Base-by-base conservation (phyloP, 352 stramenopile species). In the Phytophthora quininea region DNA sequence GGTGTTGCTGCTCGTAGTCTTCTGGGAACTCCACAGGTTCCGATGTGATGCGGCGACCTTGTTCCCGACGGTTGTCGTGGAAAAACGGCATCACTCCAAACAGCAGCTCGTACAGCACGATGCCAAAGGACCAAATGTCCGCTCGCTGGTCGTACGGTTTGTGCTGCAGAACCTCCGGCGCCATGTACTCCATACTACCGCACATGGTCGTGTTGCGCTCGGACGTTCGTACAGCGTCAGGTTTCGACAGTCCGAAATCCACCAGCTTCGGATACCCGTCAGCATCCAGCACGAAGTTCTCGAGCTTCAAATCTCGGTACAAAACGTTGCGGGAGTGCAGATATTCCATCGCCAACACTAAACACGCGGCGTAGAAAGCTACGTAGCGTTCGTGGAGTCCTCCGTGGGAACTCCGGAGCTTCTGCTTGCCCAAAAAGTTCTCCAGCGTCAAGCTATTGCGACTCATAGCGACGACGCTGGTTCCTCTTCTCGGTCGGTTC, bases 321-420 rank as follows among this genome's bases (percentile, higher is more conserved):
- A 92, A 68, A 46, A 94, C 64, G 31, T 80, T 67, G 61, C 63
- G 55, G 14, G 55, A 60, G 61, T 94, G 86, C 48, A 95, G 40
- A 71, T 88, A 91, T 46, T 97, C 83, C 33, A 99, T 91, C 9
- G 96, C 96, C 4, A 93, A 76, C 24, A 96, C 82, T 32, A 99
- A 91, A 73, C 98, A 97, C 1, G 96, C 96, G 1, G 92, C 82
- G 75, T 99, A 99, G 76, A 99, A 99, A 10, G 81, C 82, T 2
- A 88, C 91, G 59, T 93, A 81, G 14, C 72, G 62, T 81, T 98
- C 96, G 10, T 83, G 68, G 30, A 99, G 97, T 15, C 80, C 83
- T 11, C 83, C 80, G n/a, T 80, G 67, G 0, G 58, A 54, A 15
- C 64, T 77, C 0, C 56, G 57, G 8, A 89, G 69, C 33, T 68